Base-by-base conservation (phyloP, 2,329 filamentous ascomycete genomes). In the Beauveria asiatica region DNA sequence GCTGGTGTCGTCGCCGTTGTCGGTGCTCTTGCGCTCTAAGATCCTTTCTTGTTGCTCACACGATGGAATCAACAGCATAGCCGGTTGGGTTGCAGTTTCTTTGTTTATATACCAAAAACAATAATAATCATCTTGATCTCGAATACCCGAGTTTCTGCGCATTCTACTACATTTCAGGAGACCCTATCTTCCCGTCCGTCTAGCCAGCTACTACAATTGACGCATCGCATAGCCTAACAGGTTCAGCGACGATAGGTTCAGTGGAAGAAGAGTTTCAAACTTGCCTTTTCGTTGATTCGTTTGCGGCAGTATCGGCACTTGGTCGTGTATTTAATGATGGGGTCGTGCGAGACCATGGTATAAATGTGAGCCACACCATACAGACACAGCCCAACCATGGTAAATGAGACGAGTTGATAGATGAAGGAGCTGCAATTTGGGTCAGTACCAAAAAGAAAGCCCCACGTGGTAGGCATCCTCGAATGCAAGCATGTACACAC, bases 261-360 rank as follows among this genome's bases (percentile, higher is more conserved):
- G 13, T 27, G 21, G n/a, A 13, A 7, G 17, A 25, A 16, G 51
- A 39, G 3, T 1, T 25, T 2, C 54, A 3, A n/a, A 7, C 67
- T 4, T 60, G 85, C 86, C 79, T 85, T 85, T 56, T 83, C 80
- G 66, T 80, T 86, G 61, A 88, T 83, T 25, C 74, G 75, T 71
- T 85, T 84, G 62, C 80, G 76, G 68, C 86, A 89, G 67, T 87
- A 90, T 67, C 76, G 81, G 74, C 87, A 91, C 72, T 84, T 87
- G 57, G 85, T 78, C 27, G 81, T 83, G 65, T 82, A 83, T 75
- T 89, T 90, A 70, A 90, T 87, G 64, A 90, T 86, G 16, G 83
- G 82, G 57, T 90, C 86, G 11, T 80, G 77, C 13, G 81, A 83
- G 11, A 84, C 68, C 63, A 76, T 78, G 65, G 85, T 83, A 69